Base-by-base conservation (phyloP, 768 basidiomycete species). In the Exidia glandulosa region DNA sequence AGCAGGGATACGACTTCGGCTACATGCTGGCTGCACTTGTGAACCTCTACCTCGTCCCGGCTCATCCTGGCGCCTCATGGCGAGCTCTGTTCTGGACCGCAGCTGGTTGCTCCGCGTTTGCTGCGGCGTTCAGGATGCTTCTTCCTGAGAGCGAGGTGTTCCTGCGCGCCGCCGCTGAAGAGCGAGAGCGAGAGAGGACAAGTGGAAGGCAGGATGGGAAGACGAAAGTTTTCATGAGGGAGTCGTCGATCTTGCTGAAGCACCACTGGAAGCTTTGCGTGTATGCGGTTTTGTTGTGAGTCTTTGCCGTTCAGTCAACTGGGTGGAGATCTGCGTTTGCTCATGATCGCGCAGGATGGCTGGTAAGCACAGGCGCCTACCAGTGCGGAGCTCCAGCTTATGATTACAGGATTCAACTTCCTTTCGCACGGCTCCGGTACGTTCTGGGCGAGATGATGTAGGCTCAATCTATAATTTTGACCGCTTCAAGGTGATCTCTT, bases 1-100 rank as follows among this genome's bases (percentile, higher is more conserved):
- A 96, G 66, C 83, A 94, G 68, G 94, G 91, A 16, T 94, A 95
- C 66, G 89, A 91, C 0, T 79, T 85, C 13, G 94, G 94, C 1
- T 94, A 86, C 69, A 82, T 95, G 7, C 64, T 96, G 60, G 89
- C 91, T 0, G 88, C 92, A 1, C 82, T 88, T 54, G 81, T 94
- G 75, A 92, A 94, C 67, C 76, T 94, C 25, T 78, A 72, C 2
- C 74, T 88, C 27, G 89, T 75, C 12, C 72, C 73, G 19, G 65
- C 56, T 12, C 48, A 48, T n/a, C 81, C 29, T 71, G 77, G 1
- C 69, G 75, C 67, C 32, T 72, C 75, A 47, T 95, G 94, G 94
- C 77, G 92, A 36, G 72, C 79, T 3, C 73, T 96, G 19, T 95
- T 94, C 77, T 96, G 87, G 84, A 80, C 84, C 37, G 87, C 82